Evolutionary conservation across 768 basidiomycete species (phyloP).

Genomic region (Tricholomella constricta): DNA sequence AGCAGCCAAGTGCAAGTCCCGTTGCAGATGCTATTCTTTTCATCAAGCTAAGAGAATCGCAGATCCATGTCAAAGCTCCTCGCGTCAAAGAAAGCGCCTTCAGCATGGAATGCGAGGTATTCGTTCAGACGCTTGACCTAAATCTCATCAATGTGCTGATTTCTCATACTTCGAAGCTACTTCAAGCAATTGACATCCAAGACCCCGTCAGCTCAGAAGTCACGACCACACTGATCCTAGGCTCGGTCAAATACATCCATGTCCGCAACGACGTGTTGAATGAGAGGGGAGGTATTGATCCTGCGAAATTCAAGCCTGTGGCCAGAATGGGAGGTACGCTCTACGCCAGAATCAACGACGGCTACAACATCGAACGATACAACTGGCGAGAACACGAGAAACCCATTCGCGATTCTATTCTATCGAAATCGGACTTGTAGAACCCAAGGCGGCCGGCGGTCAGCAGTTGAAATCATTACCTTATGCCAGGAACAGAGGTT

Average conservation of each 20-base stretch:
- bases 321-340: conserved; percentile 55
- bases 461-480: not conserved
- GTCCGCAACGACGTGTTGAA: conserved; percentile 56
- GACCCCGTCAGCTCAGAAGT: conserved; percentile 37
- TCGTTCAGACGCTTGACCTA: not conserved
- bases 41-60: conserved; percentile 15
- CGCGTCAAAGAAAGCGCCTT: conserved; percentile 67
- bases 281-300: conserved; percentile 44
- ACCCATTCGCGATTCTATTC: conserved; percentile 6
- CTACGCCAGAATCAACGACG: conserved; percentile 44
- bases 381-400: conserved; percentile 42
- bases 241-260: conserved; percentile 57
- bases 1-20: conserved; percentile 51
- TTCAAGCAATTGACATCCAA: conserved; percentile 43
- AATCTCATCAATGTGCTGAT: too few relatives aligned
- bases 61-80: conserved; percentile 49
- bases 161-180: conserved; percentile 32
- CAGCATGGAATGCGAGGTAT: conserved; percentile 60
- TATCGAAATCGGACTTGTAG: too few relatives aligned
- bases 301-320: conserved; percentile 47
- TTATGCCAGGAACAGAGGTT: not conserved
- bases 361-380: conserved; percentile 57
- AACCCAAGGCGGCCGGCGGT: too few relatives aligned
- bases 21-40: not conserved
- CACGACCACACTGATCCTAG: conserved; percentile 48